Base-by-base conservation (phyloP, 2,329 filamentous ascomycete species). In the Penicillium sp. region DNA sequence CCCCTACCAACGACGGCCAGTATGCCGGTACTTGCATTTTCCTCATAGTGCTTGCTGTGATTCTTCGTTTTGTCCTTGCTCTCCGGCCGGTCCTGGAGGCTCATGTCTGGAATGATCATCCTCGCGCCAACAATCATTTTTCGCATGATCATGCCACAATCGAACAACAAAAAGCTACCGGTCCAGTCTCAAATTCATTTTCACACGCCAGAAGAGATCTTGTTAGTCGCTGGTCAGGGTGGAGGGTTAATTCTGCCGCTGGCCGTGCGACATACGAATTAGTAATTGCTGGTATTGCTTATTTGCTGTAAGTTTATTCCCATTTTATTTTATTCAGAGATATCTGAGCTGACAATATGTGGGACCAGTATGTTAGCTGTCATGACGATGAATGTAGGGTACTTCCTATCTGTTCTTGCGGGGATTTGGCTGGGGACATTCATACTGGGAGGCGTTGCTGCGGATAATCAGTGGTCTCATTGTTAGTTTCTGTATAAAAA, bases 21-120 rank as follows among this genome's bases (percentile, higher is more conserved):
- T 97, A 97, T 74, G 91, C 90, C 2, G 93, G 85, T 55, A 95
- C 91, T 26, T 96, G 93, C 78, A 89, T 97, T 71, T 97, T 97
- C 75, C 82, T 97, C 58, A 86, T 96, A 68, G 64, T 88, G 45
- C 84, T 97, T 51, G 86, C 86, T 59, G 78, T 86, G 59, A 66
- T 88, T 56, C 85, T 87, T 66, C 88, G 92, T 52, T 75, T 79
- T 20, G 78, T 96, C 16, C 77, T 93, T 50, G 91, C 91, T 3
- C 77, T 83, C 64, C 90, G 90, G 69, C 69, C 77, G 30, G 66
- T 77, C n/a, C 72, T 83, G 74, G 75, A 84, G 77, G 72, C 58
- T 18, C 59, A 60, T 1, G 33, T 65, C 18, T 66, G 64, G 61
- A 64, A 59, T 3, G 64, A 65, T 50, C 59, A 56, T 16, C 47